Evolutionary conservation across 768 basidiomycete genomes (phyloP).

Genomic region (Rhodosporidiobolus odoratus): DNA sequence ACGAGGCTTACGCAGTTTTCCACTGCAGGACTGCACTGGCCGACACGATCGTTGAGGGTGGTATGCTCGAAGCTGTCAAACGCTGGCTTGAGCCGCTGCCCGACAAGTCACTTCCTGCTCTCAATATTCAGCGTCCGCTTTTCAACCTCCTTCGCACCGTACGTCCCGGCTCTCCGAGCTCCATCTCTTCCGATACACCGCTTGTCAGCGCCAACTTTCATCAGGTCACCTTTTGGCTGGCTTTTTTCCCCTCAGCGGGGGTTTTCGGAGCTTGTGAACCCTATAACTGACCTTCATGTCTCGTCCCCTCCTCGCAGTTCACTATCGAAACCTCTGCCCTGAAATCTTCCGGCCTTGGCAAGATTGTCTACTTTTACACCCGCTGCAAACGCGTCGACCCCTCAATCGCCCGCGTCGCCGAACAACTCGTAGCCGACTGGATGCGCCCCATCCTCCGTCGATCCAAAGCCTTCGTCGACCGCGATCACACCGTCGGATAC

Average conservation of each 20-base stretch:
- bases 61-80: conserved; percentile 79
- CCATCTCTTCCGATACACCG: neutral
- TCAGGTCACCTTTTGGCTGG: no score
- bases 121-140: conserved; percentile 91
- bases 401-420: conserved; percentile 72
- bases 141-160: conserved; percentile 69
- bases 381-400: conserved; percentile 84
- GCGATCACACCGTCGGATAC: conserved; percentile 57
- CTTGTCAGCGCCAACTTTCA: no score
- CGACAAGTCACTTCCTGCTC: conserved; percentile 82
- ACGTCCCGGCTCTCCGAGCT: conserved; percentile 4
- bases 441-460: conserved; percentile 87
- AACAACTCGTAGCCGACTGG: conserved; percentile 77
- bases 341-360: conserved; percentile 84
- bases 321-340: conserved; percentile 84
- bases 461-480: conserved; percentile 47
- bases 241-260: no score
- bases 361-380: conserved; percentile 89
- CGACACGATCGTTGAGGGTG: conserved; percentile 91
- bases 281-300: neutral
- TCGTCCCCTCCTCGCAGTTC: conserved; percentile 53
- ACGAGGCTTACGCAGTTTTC: neutral
- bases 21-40: conserved; percentile 65
- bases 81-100: conserved; percentile 92
- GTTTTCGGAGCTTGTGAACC: no score